Evolutionary conservation across 176 grass and related monocot genomes (phyloP), one percentile per base, ranked within the genome.

Genomic region (Alopecurus myosuroides): DNA sequence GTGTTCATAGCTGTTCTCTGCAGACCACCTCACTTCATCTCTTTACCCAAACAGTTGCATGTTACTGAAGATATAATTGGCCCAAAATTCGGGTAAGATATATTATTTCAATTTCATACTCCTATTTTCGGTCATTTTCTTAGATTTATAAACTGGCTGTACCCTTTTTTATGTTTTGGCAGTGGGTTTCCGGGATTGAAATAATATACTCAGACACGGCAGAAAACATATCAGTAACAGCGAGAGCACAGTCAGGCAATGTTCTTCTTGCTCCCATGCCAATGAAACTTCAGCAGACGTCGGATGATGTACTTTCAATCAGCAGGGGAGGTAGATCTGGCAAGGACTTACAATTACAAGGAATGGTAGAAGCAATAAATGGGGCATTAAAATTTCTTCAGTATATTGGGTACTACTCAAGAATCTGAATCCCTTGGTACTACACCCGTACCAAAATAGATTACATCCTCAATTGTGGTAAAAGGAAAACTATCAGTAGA

Each of bases 21-120:
- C 86, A 93, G 80, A 85, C 95, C 95, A 73, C 95, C 95, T 82
- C 90, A 91, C 30, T 94, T 97, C 74, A 75, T 85, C 69, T 97
- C 95, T 84, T 70, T 97, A 76, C 92, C 95, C 11, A 57, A 61
- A 44, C 71, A 82, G 31, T 84, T 97, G 74, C 80, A 89, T 91
- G 81, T 81, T 79, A 91, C 85, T 76, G 95, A 97, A 91, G 90
- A 97, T 87, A 86, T 78, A 25, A 68, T 93, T n/a, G 88, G 81
- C 78, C 92, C 95, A 33, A 67, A 93, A 75, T 91, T 97, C 35
- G 82, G 86, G 95, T 93, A 85, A 84, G 85, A 64, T 63, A 58
- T 77, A 13, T n/a, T 41, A 30, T 35, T 57, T 22, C 30, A 58
- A 14, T 20, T 71, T 18, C 5, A 6, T 25, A 41, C 18, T 69